Base-by-base conservation (phyloP, 1,284 basidiomycete species). In the Megacollybia platyphylla region DNA sequence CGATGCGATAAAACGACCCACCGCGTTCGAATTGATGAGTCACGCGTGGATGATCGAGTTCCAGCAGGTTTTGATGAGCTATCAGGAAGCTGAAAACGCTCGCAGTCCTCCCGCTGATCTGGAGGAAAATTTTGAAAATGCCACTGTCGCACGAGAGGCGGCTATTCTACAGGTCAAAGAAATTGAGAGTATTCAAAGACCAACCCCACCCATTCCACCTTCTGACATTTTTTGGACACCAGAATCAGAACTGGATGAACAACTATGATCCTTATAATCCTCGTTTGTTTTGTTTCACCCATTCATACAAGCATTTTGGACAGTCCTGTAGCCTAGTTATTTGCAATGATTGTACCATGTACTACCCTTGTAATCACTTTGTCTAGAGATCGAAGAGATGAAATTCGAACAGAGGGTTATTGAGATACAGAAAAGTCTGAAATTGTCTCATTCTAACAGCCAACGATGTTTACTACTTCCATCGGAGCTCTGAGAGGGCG, bases 1-100 rank as follows among this genome's bases (percentile, higher is more conserved):
- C 45, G 90, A 97, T 54, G 82, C 94, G 0, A 68, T 83, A 55
- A 65, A 75, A 47, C 76, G 96, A 36, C 94, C 96, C 0, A 79
- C 83, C 4, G 92, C 96, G 0, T 61, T 69, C 7, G 90, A 97
- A 57, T 71, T 98, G 18, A 75, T 93, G 62, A 71, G 83, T 39
- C 90, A 98, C 59, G 75, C 80, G 11, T 98, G 96, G 96, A 88
- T 98, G 66, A 64, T 83, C 35, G 77, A 83, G 42, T 81, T 88
- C 60, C 73, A 79, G 44, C 80, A 80, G 52, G 72, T 75, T 11
- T 64, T 87, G 39, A 59, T 71, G 43, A 73, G 65, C 44, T 85
- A 79, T 51, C 78, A 84, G 49, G 79, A 80, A 47, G 69, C 70
- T 1, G 79, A 82, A 52, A 63, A 75, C 48, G 65, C 36, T 20